These are phyloP conservation scores for Eutrema yunnanense DNA, from an alignment of 345 rosid genomes.

Conservation along the genomic window DNA sequence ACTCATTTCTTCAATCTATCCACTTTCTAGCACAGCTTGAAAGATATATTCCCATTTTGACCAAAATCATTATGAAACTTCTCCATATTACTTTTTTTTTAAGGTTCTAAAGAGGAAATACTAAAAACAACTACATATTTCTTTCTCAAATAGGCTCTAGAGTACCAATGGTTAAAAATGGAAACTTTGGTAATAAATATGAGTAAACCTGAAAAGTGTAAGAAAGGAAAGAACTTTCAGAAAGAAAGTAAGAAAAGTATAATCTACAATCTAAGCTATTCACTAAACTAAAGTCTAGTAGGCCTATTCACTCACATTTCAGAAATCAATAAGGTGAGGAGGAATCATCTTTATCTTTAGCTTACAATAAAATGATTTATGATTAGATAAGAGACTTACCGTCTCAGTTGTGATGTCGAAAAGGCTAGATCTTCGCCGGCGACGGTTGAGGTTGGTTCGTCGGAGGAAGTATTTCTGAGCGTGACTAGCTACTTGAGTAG, in stretches of 20 bases:
- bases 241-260: neutral
- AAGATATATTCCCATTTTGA: neutral
- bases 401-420: constrained; percentile 90
- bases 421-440: constrained; percentile 92
- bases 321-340: neutral
- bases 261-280: neutral
- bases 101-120: neutral
- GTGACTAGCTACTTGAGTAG: constrained; percentile 98
- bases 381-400: constrained; percentile 29
- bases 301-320: neutral
- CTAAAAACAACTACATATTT: neutral
- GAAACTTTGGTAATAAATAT: neutral
- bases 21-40: neutral
- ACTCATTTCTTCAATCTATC: neutral
- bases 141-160: neutral
- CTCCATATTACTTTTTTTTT: neutral
- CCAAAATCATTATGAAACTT: neutral
- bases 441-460: constrained; percentile 73
- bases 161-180: neutral
- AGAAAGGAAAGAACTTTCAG: neutral
- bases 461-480: constrained; percentile 97
- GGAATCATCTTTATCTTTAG: neutral
- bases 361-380: neutral
- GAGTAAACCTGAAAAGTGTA: neutral
- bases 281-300: neutral